Conservation (phyloP, 1,284 basidiomycete species). For the Trametes polyzona region DNA sequence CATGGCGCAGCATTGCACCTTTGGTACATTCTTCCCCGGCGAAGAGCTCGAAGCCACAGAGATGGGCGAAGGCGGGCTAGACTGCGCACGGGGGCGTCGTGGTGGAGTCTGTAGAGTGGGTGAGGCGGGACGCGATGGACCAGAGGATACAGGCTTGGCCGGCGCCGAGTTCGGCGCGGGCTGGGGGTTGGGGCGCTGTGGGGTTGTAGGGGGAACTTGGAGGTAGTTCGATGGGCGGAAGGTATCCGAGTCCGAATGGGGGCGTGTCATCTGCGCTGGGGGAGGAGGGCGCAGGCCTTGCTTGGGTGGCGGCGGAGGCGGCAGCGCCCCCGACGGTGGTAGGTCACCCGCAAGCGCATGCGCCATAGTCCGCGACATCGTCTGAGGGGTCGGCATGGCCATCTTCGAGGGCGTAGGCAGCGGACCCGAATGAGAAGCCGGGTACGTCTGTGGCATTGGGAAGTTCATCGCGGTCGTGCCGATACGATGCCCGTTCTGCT, state of each 20-base stretch:
- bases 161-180: constrained; percentile 23
- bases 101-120: constrained; percentile 18
- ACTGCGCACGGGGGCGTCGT: constrained; percentile 35
- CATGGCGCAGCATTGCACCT: constrained; percentile 60
- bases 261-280: constrained; percentile 6
- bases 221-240: constrained; percentile 9
- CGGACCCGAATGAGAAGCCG: constrained; percentile 25
- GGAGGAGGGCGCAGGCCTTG: constrained; percentile 7
- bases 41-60: constrained; percentile 27
- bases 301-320: constrained; percentile 23
- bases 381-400: constrained; percentile 40
- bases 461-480: constrained; percentile 6
- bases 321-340: constrained; percentile 1
- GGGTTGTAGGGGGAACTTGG: constrained; percentile 19
- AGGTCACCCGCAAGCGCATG: constrained; percentile 47
- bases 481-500: not conserved
- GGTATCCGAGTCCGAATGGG: constrained; percentile 23
- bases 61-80: constrained; percentile 38
- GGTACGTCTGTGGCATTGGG: constrained; percentile 12
- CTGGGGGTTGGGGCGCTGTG: constrained; percentile 32
- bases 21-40: constrained; percentile 29
- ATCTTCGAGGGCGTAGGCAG: constrained; percentile 46
- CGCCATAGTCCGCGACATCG: constrained; percentile 61
- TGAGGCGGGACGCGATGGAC: not conserved
- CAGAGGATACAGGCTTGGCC: constrained; percentile 22